A percentile compares a stretch with the other conserved stretches of the same genome.
phyloP scores from a whole-genome alignment of 108 stramenopile genomes.

The Discostella stelligeroides region DNA sequence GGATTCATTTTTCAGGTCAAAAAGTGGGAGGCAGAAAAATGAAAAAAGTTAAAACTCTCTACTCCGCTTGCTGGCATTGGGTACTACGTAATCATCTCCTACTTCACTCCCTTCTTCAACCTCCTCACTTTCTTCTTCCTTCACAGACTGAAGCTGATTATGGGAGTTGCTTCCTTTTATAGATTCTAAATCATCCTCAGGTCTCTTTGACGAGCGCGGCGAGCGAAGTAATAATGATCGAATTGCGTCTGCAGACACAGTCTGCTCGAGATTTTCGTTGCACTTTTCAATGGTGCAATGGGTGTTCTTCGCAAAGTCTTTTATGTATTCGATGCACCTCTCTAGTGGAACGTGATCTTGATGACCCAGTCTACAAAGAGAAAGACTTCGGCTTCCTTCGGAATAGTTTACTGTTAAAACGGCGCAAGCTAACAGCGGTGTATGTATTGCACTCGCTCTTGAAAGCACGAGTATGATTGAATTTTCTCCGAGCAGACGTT shows the following conservation, averaged over 20 bases:
- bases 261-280: background rate
- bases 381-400: slow-evolving; percentile 50
- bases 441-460: slow-evolving; percentile 60
- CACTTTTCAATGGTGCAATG: slow-evolving; percentile 35
- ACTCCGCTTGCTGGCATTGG: slow-evolving; percentile 12
- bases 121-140: slow-evolving; percentile 45
- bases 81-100: slow-evolving; percentile 15
- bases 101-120: slow-evolving; percentile 25
- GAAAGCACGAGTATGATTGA: slow-evolving; percentile 68
- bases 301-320: slow-evolving; percentile 65
- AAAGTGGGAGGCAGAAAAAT: background rate
- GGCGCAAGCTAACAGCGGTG: slow-evolving; percentile 78
- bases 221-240: slow-evolving; percentile 4
- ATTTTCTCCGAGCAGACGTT: slow-evolving; percentile 31
- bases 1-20: too few species aligned
- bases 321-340: slow-evolving; percentile 71
- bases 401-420: slow-evolving; percentile 64
- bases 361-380: slow-evolving; percentile 55
- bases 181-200: slow-evolving; percentile 15
- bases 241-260: slow-evolving; percentile 19
- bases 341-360: slow-evolving; percentile 72
- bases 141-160: slow-evolving; percentile 36
- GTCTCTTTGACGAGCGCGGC: background rate
- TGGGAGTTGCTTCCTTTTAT: slow-evolving; percentile 5
- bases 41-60: background rate